Evolutionary conservation across 2,329 filamentous ascomycete genomes (phyloP).

Genomic region (Chrysoporthe deuterocubensis): DNA sequence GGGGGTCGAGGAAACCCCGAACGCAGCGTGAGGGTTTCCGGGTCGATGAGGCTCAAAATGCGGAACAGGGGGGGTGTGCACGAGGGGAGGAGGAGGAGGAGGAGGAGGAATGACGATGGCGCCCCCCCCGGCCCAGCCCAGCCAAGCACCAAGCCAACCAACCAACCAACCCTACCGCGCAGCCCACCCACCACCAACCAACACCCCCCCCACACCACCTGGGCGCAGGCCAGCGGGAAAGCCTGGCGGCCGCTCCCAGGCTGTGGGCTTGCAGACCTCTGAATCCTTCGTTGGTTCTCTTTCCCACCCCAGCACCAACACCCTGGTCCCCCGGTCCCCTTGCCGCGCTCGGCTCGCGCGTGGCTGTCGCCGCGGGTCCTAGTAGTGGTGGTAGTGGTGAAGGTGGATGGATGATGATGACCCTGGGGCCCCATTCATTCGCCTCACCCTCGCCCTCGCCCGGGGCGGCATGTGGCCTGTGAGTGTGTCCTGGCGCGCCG

Average conservation of each 20-base stretch:
- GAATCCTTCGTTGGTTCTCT: constrained; percentile 3
- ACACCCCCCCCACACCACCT: background rate
- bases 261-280: background rate
- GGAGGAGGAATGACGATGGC: background rate
- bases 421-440: background rate
- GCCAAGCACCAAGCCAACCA: no score
- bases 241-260: constrained; percentile 29
- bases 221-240: constrained; percentile 16
- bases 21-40: constrained; percentile 18
- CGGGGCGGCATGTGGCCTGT: background rate
- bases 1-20: constrained; percentile 26
- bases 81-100: background rate
- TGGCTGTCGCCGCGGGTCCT: background rate
- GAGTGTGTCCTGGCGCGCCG: no score
- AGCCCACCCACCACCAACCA: background rate
- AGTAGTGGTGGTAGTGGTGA: no score
- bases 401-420: no score
- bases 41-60: constrained; percentile 29
- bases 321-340: background rate
- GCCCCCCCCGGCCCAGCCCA: no score
- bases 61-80: background rate
- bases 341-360: background rate
- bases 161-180: no score
- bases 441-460: background rate
- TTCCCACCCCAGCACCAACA: background rate